Evolutionary conservation across 495 filamentous ascomycete genomes (phyloP).

Genomic region (Collariella sp.): DNA sequence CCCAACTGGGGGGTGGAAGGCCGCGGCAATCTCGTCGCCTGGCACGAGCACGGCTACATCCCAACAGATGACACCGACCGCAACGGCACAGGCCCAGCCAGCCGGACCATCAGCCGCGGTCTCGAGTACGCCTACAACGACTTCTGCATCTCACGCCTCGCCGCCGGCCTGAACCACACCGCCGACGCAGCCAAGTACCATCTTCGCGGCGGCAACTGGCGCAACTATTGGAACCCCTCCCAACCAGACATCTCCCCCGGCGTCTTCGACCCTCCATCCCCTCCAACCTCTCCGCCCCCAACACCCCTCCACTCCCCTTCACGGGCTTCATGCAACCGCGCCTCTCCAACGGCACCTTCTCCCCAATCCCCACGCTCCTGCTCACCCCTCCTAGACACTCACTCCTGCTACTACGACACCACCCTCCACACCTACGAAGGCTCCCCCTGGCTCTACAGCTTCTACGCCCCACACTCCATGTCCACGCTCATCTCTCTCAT

Average conservation of each 20-base stretch:
- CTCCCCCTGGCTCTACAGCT: constrained; percentile 61
- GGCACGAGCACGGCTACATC: constrained; percentile 55
- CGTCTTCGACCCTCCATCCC: no score
- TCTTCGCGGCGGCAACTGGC: constrained; percentile 49
- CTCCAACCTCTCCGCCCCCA: constrained; percentile 13
- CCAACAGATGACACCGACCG: constrained; percentile 52
- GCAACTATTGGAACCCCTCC: constrained; percentile 43
- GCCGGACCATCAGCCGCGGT: constrained; percentile 55
- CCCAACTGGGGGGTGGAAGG: constrained; percentile 54
- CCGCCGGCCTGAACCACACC: constrained; percentile 43
- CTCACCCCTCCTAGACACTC: constrained; percentile 38
- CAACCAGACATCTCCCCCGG: constrained; percentile 33
- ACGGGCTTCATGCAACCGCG: constrained; percentile 62
- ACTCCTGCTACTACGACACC: constrained; percentile 47
- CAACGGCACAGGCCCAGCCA: constrained; percentile 50
- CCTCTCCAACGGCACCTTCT: constrained; percentile 53
- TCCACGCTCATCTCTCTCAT: constrained; percentile 47
- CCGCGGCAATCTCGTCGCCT: constrained; percentile 53
- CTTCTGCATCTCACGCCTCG: constrained; percentile 50
- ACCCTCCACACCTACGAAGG: constrained; percentile 62
- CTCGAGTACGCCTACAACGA: constrained; percentile 72
- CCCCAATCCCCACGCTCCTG: constrained; percentile 58
- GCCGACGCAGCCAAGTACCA: constrained; percentile 48
- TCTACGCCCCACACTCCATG: constrained; percentile 69
- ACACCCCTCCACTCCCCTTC: constrained; percentile 38